A percentile compares a stretch with the other conserved stretches of the same genome.
phyloP scores from a whole-genome alignment of 2,329 filamentous ascomycete species.

The Camillea tinctor region DNA sequence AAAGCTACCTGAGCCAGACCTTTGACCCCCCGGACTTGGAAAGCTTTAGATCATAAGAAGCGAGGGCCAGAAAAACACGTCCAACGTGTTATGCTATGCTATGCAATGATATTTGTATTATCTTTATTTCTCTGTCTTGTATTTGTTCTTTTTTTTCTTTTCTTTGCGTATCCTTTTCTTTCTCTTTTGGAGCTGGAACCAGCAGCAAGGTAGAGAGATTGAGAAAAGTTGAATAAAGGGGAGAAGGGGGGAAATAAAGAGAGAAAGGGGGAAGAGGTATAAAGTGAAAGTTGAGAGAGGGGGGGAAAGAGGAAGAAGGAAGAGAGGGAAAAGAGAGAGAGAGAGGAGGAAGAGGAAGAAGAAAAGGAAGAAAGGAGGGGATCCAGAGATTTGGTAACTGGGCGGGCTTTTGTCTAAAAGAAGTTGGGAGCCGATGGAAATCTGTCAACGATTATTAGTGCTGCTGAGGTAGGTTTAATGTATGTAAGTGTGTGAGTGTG shows the following conservation, averaged over 20 bases:
- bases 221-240: neutral
- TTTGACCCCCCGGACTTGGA: conserved; percentile 19
- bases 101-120: neutral
- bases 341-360: conserved; percentile 8
- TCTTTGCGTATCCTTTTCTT: conserved; percentile 1
- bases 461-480: neutral
- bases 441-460: neutral
- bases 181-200: conserved; percentile 18
- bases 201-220: conserved; percentile 15
- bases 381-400: conserved; percentile 32
- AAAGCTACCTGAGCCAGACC: conserved; percentile 21
- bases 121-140: neutral
- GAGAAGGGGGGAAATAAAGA: conserved; percentile 3
- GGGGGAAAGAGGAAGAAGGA: conserved; percentile 3
- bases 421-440: conserved; percentile 20
- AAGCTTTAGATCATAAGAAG: conserved; percentile 25
- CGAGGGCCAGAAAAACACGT: neutral
- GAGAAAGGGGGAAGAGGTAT: neutral
- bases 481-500: too few relatives aligned
- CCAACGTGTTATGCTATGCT: neutral
- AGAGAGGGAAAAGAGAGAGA: conserved; percentile 14
- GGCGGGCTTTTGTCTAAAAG: conserved; percentile 30
- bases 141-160: neutral
- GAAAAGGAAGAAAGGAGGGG: conserved; percentile 20
- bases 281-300: conserved; percentile 3